Conservation (phyloP, 2,329 filamentous ascomycete genomes). For the Lachnellula occidentalis region DNA sequence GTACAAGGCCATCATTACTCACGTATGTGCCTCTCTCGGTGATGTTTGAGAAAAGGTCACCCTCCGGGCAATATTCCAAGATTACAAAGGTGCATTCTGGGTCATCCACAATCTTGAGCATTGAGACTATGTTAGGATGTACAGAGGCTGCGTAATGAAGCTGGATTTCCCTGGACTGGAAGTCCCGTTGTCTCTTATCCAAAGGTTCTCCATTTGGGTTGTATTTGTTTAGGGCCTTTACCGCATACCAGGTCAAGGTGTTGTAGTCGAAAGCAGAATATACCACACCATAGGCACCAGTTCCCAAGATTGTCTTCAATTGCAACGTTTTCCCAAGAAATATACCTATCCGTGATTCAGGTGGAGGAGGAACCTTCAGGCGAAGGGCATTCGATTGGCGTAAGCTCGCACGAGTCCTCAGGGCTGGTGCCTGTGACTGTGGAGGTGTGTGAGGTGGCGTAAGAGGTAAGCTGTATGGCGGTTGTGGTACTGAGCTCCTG, state of each 20-base stretch:
- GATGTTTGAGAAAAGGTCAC: constrained; percentile 95
- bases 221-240: constrained; percentile 93
- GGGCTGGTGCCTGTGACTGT: constrained; percentile 2
- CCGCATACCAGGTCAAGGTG: constrained; percentile 69
- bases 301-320: constrained; percentile 79
- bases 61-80: constrained; percentile 94
- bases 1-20: constrained; percentile 83
- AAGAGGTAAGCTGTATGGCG: neutral
- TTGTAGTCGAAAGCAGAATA: constrained; percentile 83
- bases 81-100: constrained; percentile 93
- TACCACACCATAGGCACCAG: constrained; percentile 94
- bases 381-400: neutral
- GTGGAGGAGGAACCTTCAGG: constrained; percentile 37
- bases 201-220: constrained; percentile 65
- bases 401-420: constrained; percentile 1
- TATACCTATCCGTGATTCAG: constrained; percentile 81
- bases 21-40: constrained; percentile 92
- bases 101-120: constrained; percentile 89
- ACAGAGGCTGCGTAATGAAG: constrained; percentile 84
- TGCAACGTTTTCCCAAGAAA: constrained; percentile 65
- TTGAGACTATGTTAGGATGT: constrained; percentile 88
- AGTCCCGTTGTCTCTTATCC: constrained; percentile 79
- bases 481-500: neutral
- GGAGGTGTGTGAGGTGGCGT: constrained; percentile 6
- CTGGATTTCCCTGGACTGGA: constrained; percentile 89